These are phyloP conservation scores for Eucalyptus sp. DNA, from an alignment of 345 rosid species.

Conservation along the genomic window DNA sequence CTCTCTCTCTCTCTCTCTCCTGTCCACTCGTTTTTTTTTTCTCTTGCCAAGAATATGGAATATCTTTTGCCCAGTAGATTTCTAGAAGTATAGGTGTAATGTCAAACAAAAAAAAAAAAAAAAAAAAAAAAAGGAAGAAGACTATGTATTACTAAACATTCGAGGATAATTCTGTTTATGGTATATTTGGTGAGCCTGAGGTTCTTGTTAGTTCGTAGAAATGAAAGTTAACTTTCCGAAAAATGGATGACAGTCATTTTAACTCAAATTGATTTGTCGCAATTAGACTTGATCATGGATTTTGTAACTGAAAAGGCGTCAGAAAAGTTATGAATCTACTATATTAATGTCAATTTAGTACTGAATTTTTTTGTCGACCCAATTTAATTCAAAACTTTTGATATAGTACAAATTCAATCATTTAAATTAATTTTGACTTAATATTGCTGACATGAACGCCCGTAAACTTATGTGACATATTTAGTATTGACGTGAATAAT, in stretches of 20 bases:
- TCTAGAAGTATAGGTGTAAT: background rate
- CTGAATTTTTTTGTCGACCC: fast-evolving
- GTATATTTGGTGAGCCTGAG: background rate
- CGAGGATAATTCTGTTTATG: background rate
- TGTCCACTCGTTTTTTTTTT: no score
- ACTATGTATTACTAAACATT: background rate
- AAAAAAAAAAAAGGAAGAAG: background rate
- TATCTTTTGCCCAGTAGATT: background rate
- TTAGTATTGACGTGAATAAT: fast-evolving
- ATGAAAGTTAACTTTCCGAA: background rate
- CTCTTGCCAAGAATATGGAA: background rate
- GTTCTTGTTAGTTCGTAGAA: background rate
- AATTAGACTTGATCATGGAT: background rate
- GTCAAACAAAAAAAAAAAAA: background rate
- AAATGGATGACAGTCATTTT: background rate
- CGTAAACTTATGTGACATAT: fast-evolving
- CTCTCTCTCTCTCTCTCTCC: background rate
- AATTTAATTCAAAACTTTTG: no score
- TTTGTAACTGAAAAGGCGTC: no score
- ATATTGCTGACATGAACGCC: fast-evolving
- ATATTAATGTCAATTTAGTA: no score
- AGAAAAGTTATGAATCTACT: no score
- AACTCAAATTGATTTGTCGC: background rate
- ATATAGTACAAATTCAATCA: no score
- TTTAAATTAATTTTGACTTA: no score